A percentile compares a stretch with the other conserved stretches of the same genome.
These are phyloP conservation scores for Nakaseomyces uthaithaninus DNA, from an alignment of 1,139 yeast species.

Conservation along the genomic window DNA sequence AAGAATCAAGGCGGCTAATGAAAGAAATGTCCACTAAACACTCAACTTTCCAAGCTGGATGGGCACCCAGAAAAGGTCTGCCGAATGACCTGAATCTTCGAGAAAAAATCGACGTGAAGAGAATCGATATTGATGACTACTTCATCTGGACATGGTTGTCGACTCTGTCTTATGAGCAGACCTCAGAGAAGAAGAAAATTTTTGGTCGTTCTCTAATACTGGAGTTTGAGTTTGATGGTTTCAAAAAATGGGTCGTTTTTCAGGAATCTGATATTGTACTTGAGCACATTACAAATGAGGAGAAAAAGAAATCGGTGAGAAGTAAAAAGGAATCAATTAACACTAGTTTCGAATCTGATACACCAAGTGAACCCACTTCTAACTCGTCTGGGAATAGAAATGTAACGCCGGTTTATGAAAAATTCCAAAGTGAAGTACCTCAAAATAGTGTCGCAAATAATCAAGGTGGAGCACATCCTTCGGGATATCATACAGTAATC, in stretches of 20 bases:
- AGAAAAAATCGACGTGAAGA: conserved; percentile 40
- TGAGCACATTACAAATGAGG: conserved; percentile 31
- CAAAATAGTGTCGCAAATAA: conserved; percentile 10
- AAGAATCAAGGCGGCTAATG: conserved; percentile 64
- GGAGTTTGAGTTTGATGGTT: conserved; percentile 62
- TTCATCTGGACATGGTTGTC: conserved; percentile 90
- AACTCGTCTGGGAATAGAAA: conserved; percentile 12
- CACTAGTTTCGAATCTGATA: conserved; percentile 2
- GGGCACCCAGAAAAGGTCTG: conserved; percentile 29
- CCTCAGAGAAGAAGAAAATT: conserved; percentile 50
- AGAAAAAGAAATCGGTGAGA: conserved; percentile 10
- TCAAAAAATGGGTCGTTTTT: conserved; percentile 75
- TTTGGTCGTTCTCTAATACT: conserved; percentile 78
- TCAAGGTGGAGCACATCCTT: conserved; percentile 3
- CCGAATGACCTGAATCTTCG: conserved; percentile 12
- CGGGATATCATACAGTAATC: conserved; percentile 24
- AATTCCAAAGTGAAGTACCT: conserved; percentile 19
- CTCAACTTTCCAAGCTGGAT: conserved; percentile 36
- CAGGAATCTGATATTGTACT: conserved; percentile 56
- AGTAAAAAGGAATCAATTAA: conserved; percentile 10
- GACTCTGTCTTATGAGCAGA: conserved; percentile 67
- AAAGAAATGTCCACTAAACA: conserved; percentile 48
- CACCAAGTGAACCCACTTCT: neutral
- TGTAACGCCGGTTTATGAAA: conserved; percentile 17
- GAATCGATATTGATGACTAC: conserved; percentile 74